Evolutionary conservation across 257 asterid genomes (phyloP), one percentile per base, ranked within the genome.

Genomic region (Capsicum pubescens): DNA sequence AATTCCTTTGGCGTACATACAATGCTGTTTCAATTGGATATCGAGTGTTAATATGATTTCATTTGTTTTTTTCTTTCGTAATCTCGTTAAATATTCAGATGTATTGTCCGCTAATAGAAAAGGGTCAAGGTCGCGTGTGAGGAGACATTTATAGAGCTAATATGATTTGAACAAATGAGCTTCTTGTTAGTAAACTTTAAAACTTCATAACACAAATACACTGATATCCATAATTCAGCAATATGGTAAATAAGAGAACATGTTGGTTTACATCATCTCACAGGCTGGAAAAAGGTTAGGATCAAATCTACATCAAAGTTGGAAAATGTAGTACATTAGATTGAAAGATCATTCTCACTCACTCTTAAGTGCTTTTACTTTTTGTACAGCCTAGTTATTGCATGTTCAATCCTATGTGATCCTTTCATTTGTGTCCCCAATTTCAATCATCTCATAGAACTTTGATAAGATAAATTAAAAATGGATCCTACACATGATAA

Each of bases 381-480:
- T 76, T 76, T 52, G 81, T 54, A 76, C 81, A 52, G 32, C 54
- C 32, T 8, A 69, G 26, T 69, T 39, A 39, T 39, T 69, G 54
- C 55, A 69, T 69, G 77, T 16, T 68, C 76, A 68, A 68, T 68
- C 77, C 77, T 39, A 69, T 54, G 15, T 39, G 78, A 68, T n/a
- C 19, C 74, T 67, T 67, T 66, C 32, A 48, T 72, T 72, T 50
- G 21, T 48, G 81, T 48, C 81, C 44, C 44, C 81, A 74, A 7
- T 74, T 12, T 21, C 60, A 26, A 74, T 50, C 39, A 15, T 74
- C 61, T 50, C 81, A 4, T 50, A 46, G 19, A 48, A 21, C 17
- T n/a, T 4, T 39, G 17, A 46, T 8, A 5, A 76, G 17, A 42
- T 6, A 42, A 67, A 72, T 44, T 44, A n/a, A 44, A n/a, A 44